Evolutionary conservation across 495 filamentous ascomycete genomes (phyloP), one percentile per base, ranked within the genome.

Genomic region (Penicillium nucicola): DNA sequence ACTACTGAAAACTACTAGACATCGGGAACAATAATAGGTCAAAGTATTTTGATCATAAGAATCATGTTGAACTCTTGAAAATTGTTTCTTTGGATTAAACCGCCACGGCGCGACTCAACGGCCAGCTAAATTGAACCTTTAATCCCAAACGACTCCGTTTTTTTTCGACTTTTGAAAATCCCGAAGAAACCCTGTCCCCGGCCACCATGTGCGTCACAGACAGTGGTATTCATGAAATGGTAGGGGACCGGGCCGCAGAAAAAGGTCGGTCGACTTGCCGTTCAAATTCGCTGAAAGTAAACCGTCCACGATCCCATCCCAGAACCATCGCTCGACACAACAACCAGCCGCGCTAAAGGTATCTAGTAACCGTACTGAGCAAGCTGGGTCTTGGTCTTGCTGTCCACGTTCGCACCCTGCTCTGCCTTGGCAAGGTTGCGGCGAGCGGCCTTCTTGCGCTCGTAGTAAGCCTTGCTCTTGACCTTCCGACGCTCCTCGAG

Each of bases 401-500:
- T 82, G 79, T 92, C 85, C 75, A 95, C 87, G 69, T 81, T 90
- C 52, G 90, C 90, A 70, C 77, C 86, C 86, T 92, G 90, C 82
- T 93, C 83, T 64, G 93, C 92, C 71, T 96, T 88, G 60, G 84
- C 79, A 50, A 96, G 79, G 78, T 90, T 88, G 81, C 85, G 90
- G 71, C 85, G 83, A 62, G 87, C 86, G 48, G 85, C 81, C 91
- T 95, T 95, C 93, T 97, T 98, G 83, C 90, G 89, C 79, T 90
- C 89, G 83, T 98, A 98, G 87, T 97, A 98, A 70, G 93, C 93
- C 65, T 87, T 84, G 67, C 91, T 89, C 86, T 97, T 97, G 74
- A 92, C 91, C 82, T 98, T 98, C 78, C 93, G 85, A 76, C 92
- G 84, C 84, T 98, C 93, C 85, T 98, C 93, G 64, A 98, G 85